phyloP scores from a whole-genome alignment of 176 grass and related monocot species.

The Otatea glauca region DNA sequence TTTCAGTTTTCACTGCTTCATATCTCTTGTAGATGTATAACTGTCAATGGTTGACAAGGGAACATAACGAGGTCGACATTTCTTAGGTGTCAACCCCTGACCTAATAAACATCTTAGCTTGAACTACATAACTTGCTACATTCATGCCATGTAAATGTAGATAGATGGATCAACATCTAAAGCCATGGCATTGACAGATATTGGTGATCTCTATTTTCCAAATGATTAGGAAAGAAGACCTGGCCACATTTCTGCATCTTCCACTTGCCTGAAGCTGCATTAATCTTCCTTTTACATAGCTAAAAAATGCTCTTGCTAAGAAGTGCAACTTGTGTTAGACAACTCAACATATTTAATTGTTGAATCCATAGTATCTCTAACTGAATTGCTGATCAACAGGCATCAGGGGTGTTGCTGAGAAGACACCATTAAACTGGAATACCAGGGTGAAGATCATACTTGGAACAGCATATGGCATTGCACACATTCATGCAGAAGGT shows the following conservation, averaged over 20 bases:
- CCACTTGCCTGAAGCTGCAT: constrained; percentile 27
- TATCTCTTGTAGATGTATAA: constrained; percentile 3
- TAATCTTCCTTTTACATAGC: constrained; percentile 2
- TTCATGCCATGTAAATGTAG: constrained; percentile 1
- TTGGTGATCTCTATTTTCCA: not conserved
- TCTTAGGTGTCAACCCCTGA: not conserved
- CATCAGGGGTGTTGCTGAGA: constrained; percentile 57
- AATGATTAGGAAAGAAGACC: not conserved
- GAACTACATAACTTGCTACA: not conserved
- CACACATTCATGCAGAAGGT: constrained; percentile 75
- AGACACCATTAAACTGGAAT: constrained; percentile 71
- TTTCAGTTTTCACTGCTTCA: constrained; percentile 13
- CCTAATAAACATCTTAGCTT: not conserved
- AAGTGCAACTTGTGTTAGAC: not conserved
- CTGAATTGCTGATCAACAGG: constrained; percentile 51
- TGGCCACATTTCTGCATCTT: constrained; percentile 12
- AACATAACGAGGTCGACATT: not conserved
- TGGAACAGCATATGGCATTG: constrained; percentile 72
- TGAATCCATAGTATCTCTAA: not conserved
- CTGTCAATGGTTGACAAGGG: not conserved
- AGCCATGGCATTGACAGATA: not conserved
- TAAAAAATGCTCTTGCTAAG: not conserved
- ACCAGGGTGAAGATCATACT: constrained; percentile 83
- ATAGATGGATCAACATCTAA: not conserved
- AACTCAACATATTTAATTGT: not conserved